Percentiles rank a stretch among this genome's conserved stretches.
Conservation (phyloP, 2,329 filamentous ascomycete genomes). For the Arachnopeziza araneosa region DNA sequence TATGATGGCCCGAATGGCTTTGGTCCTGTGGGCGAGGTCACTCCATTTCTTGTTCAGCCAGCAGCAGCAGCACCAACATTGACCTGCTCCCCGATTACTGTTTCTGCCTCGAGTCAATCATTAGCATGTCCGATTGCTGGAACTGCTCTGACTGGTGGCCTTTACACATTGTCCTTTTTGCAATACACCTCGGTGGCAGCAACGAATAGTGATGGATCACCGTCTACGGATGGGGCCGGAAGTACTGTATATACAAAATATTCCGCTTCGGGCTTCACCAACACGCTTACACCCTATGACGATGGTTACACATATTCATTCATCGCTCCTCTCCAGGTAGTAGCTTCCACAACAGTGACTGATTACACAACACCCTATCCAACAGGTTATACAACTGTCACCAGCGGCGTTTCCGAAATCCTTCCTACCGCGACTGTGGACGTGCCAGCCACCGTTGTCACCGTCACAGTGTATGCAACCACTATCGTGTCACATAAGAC, state of each 20-base stretch:
- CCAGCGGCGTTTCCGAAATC: neutral
- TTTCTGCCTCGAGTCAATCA: neutral
- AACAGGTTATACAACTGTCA: neutral
- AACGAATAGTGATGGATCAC: neutral
- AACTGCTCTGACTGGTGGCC: neutral
- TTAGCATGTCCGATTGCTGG: neutral
- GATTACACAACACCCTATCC: neutral
- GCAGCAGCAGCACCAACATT: neutral
- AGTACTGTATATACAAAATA: neutral
- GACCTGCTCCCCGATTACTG: neutral
- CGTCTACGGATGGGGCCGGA: neutral
- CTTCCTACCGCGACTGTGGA: neutral
- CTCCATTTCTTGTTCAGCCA: neutral
- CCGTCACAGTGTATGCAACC: neutral
- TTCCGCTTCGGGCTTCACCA: neutral
- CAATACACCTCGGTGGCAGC: neutral
- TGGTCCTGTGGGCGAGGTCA: neutral
- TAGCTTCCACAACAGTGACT: neutral
- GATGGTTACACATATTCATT: neutral
- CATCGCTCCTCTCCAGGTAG: neutral
- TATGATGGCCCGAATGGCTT: neutral
- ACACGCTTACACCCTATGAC: neutral
- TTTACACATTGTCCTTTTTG: neutral
- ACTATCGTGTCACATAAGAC: neutral
- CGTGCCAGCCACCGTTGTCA: neutral